These are phyloP conservation scores for Nicotiana noctiflora DNA, from an alignment of 257 asterid genomes.

Conservation along the genomic window DNA sequence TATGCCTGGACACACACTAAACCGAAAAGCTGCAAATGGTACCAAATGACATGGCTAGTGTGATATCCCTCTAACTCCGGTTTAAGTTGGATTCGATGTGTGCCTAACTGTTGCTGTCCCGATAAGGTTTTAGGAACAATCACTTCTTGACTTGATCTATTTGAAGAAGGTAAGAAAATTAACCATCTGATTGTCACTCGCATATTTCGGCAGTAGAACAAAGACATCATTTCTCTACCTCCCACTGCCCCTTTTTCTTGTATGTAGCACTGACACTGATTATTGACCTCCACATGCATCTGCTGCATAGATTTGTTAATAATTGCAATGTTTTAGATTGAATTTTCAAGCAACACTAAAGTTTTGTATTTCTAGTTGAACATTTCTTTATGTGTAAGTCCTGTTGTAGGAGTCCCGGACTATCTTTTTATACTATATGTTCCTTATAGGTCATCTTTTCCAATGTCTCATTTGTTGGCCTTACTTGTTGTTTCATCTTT, in stretches of 20 bases:
- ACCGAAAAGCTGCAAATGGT: background rate
- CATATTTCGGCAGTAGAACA: background rate
- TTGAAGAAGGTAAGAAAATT: background rate
- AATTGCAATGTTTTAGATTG: background rate
- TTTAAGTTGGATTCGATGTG: background rate
- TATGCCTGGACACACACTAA: background rate
- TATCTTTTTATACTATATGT: background rate
- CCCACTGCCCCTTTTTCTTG: background rate
- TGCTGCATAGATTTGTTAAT: background rate
- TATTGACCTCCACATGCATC: background rate
- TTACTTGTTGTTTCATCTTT: slow-evolving; percentile 1
- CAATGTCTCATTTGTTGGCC: background rate
- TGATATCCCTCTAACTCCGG: background rate
- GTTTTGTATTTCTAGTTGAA: background rate
- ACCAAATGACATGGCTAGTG: background rate
- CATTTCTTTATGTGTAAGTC: background rate
- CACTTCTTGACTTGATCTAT: background rate
- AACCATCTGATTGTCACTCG: background rate
- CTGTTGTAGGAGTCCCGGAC: background rate
- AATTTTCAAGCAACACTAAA: background rate
- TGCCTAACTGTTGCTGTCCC: background rate
- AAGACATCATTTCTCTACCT: background rate
- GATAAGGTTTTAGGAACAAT: background rate
- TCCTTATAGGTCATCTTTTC: background rate
- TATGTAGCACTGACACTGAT: background rate